Conservation (phyloP, 2,329 filamentous ascomycete species). For the Botrytis cinerea region DNA sequence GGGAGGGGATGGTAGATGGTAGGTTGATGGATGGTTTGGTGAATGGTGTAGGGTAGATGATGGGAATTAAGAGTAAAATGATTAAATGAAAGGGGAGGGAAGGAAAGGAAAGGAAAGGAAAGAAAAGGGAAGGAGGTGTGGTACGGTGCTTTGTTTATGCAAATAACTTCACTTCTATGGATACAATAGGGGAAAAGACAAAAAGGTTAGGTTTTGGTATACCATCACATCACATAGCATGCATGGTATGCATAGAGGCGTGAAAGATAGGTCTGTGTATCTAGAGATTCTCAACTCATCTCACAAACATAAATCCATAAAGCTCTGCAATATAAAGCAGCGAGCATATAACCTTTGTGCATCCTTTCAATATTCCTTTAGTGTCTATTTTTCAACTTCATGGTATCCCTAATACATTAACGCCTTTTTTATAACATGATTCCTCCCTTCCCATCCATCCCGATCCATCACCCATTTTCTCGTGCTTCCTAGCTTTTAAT, state of each 20-base stretch:
- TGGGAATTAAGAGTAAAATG: not conserved
- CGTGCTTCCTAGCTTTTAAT: slow-evolving; percentile 25
- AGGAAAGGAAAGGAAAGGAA: not conserved
- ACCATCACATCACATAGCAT: not conserved
- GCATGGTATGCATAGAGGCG: slow-evolving; percentile 1
- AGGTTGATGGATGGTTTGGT: not conserved
- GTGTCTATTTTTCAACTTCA: slow-evolving; percentile 12
- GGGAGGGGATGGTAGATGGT: slow-evolving; percentile 74
- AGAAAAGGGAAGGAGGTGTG: not conserved
- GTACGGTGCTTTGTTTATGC: not conserved
- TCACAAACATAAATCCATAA: slow-evolving; percentile 6
- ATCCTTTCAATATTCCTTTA: not conserved
- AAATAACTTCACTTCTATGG: not conserved
- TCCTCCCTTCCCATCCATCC: not conserved
- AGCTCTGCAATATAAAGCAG: not conserved
- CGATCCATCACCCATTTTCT: not conserved
- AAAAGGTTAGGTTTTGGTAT: not conserved
- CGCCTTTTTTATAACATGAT: slow-evolving; percentile 6
- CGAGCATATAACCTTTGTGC: not conserved
- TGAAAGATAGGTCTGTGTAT: slow-evolving; percentile 2
- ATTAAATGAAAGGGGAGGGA: not conserved
- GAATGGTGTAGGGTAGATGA: not conserved
- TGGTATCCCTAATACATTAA: slow-evolving; percentile 15
- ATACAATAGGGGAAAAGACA: not conserved
- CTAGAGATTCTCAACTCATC: slow-evolving; percentile 20